Evolutionary conservation across 1,139 yeast species (phyloP).

Genomic region (Groenewaldozyma auringiensis): DNA sequence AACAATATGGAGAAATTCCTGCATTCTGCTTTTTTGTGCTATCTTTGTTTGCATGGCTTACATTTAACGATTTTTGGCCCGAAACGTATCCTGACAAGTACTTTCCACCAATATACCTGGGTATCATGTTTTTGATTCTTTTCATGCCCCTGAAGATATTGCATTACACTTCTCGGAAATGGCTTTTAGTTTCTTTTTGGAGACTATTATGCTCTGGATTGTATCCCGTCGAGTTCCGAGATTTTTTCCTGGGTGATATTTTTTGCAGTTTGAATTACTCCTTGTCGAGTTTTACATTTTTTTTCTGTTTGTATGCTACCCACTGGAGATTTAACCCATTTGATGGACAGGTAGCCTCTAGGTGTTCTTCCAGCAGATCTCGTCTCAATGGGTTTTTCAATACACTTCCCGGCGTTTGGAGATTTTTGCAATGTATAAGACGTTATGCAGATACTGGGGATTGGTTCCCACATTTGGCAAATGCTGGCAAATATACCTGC

Average conservation of each 20-base stretch:
- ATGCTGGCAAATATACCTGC: slow-evolving; percentile 66
- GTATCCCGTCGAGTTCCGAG: slow-evolving; percentile 91
- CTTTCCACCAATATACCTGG: slow-evolving; percentile 77
- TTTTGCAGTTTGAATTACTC: slow-evolving; percentile 83
- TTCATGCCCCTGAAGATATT: slow-evolving; percentile 53
- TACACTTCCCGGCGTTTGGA: slow-evolving; percentile 82
- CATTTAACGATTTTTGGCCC: slow-evolving; percentile 68
- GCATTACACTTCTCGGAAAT: slow-evolving; percentile 52
- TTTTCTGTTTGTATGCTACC: slow-evolving; percentile 71
- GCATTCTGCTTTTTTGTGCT: slow-evolving; percentile 50
- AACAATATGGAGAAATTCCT: slow-evolving; percentile 59
- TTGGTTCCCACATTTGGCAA: slow-evolving; percentile 96
- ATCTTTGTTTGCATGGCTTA: slow-evolving; percentile 62
- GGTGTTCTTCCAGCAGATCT: slow-evolving; percentile 75
- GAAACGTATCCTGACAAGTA: slow-evolving; percentile 52
- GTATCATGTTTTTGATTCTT: slow-evolving; percentile 41
- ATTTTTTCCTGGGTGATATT: slow-evolving; percentile 87
- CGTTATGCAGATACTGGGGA: slow-evolving; percentile 92
- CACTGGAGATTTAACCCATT: slow-evolving; percentile 45
- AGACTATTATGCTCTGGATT: slow-evolving; percentile 74
- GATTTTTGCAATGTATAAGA: slow-evolving; percentile 81
- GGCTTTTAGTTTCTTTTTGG: slow-evolving; percentile 69
- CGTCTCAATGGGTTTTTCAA: slow-evolving; percentile 72
- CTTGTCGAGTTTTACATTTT: slow-evolving; percentile 75
- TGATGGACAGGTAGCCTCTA: slow-evolving; percentile 35